phyloP scores from a whole-genome alignment of 1,284 basidiomycete species.

The Tilletia walkeri region DNA sequence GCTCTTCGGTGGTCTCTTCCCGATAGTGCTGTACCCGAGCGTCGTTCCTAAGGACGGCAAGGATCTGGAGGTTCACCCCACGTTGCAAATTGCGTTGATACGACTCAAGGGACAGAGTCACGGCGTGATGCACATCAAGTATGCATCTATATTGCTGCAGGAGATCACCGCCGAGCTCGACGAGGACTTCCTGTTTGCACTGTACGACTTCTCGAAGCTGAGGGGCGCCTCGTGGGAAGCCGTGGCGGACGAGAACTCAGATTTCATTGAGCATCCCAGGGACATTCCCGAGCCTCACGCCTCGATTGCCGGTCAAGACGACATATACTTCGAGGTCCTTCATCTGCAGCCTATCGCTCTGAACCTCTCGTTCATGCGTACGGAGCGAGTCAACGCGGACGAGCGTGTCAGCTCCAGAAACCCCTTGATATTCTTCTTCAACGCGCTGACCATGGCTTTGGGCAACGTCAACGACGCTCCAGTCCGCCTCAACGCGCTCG shows the following conservation, averaged over 20 bases:
- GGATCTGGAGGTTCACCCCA: constrained; percentile 78
- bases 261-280: constrained; percentile 73
- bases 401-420: constrained; percentile 65
- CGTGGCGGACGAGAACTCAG: constrained; percentile 32
- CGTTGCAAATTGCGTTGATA: constrained; percentile 81
- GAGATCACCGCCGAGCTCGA: constrained; percentile 93
- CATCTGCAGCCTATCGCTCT: constrained; percentile 92
- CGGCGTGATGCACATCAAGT: constrained; percentile 94
- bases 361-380: constrained; percentile 93
- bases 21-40: constrained; percentile 92
- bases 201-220: constrained; percentile 88
- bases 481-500: constrained; percentile 90
- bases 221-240: constrained; percentile 62
- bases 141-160: constrained; percentile 89
- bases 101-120: constrained; percentile 84
- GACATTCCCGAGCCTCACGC: constrained; percentile 76
- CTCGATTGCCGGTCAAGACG: constrained; percentile 57
- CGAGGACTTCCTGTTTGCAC: constrained; percentile 90
- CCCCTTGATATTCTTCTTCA: constrained; percentile 87
- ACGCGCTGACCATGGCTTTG: constrained; percentile 92
- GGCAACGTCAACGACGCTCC: constrained; percentile 97
- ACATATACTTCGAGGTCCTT: constrained; percentile 94
- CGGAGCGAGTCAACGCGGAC: constrained; percentile 85
- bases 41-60: constrained; percentile 79
- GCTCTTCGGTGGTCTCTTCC: constrained; percentile 90